phyloP scores from a whole-genome alignment of 2,329 filamentous ascomycete species.

The Emergomyces orientalis region DNA sequence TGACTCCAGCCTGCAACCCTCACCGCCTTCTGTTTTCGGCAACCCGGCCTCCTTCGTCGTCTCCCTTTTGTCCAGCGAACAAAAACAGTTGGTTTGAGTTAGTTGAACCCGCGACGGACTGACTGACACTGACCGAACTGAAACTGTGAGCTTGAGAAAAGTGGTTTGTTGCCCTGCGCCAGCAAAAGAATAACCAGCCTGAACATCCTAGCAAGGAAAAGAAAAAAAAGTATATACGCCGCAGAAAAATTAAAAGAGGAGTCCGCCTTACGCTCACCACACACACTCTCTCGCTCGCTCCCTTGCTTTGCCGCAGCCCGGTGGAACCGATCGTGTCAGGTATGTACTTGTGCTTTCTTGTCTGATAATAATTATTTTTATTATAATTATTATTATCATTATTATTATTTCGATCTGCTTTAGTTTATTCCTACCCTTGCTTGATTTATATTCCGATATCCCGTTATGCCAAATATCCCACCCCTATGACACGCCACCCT shows the following conservation, averaged over 20 bases:
- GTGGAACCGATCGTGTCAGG: constrained; percentile 6
- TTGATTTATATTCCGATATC: neutral
- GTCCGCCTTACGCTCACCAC: neutral
- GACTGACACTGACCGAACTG: neutral
- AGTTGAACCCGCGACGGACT: neutral
- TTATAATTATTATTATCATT: neutral
- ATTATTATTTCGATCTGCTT: neutral
- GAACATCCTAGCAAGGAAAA: too few species aligned
- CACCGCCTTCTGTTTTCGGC: constrained; percentile 6
- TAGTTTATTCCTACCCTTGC: neutral
- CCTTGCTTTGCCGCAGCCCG: constrained; percentile 1
- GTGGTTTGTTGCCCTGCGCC: neutral
- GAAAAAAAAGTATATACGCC: neutral
- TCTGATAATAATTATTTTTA: neutral
- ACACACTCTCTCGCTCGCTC: neutral
- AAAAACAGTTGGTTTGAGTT: neutral
- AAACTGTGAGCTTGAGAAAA: neutral
- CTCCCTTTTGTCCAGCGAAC: neutral
- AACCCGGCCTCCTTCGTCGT: neutral
- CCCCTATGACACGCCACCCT: neutral
- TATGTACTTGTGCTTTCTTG: neutral
- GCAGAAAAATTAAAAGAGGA: neutral
- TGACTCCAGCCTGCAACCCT: neutral
- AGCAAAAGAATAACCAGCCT: neutral
- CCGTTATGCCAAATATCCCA: neutral